Conservation (phyloP, 352 stramenopile species). For the Pythium biforme region DNA sequence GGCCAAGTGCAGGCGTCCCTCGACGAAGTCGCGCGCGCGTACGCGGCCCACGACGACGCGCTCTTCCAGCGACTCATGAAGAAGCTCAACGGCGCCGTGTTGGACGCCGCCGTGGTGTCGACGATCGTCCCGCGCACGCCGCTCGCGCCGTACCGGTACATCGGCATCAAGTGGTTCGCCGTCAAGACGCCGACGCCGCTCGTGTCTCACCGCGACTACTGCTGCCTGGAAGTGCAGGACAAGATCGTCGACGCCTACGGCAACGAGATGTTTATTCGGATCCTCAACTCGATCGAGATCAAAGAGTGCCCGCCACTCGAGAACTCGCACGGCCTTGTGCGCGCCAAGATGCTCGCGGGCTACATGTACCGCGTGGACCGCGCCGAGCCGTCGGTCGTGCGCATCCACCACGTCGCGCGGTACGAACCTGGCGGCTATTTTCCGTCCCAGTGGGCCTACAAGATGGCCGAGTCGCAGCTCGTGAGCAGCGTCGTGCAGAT, state of each 20-base stretch:
- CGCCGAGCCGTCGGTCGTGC: conserved; percentile 61
- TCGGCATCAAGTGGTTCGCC: conserved; percentile 87
- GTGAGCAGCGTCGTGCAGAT: conserved; percentile 78
- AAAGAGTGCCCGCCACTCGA: conserved; percentile 82
- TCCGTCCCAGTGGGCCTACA: conserved; percentile 77
- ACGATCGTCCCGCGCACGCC: conserved; percentile 77
- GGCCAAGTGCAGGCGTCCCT: conserved; percentile 63
- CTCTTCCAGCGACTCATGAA: conserved; percentile 79
- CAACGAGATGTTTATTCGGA: conserved; percentile 84
- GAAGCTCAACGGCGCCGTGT: conserved; percentile 67
- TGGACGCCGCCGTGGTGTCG: conserved; percentile 77
- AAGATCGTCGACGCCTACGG: conserved; percentile 79
- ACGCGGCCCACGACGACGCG: conserved; percentile 75
- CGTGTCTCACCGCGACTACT: conserved; percentile 84
- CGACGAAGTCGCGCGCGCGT: conserved; percentile 72
- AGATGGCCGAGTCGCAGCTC: conserved; percentile 80
- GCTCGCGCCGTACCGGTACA: conserved; percentile 74
- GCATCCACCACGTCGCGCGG: conserved; percentile 76
- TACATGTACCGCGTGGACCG: conserved; percentile 81
- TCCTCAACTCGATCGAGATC: conserved; percentile 80
- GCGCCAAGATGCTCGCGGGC: conserved; percentile 73
- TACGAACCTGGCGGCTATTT: conserved; percentile 80
- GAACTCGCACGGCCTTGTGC: conserved; percentile 82
- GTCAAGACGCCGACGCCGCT: conserved; percentile 80
- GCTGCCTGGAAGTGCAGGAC: conserved; percentile 83